phyloP scores from a whole-genome alignment of 2,329 filamentous ascomycete species.

The Aureobasidium sp. region DNA sequence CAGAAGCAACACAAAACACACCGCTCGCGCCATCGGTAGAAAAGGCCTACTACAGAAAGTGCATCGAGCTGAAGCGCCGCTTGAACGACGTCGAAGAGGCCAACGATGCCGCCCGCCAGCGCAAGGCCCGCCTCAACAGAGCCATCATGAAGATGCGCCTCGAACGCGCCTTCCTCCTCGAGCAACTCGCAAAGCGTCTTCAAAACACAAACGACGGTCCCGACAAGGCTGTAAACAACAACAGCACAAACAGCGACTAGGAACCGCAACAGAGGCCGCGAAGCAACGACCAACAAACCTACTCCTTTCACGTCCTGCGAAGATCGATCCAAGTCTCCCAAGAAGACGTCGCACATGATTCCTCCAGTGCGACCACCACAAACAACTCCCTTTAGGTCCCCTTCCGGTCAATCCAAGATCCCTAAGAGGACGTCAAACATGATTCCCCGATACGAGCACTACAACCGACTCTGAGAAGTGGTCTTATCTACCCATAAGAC shows the following conservation, averaged over 20 bases:
- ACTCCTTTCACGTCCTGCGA: neutral
- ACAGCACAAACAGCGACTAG: neutral
- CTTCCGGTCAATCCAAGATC: no score
- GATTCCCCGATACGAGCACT: neutral
- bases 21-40: conserved; percentile 79
- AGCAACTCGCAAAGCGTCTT: conserved; percentile 36
- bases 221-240: neutral
- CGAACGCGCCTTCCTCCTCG: conserved; percentile 57
- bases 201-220: neutral
- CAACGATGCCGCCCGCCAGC: conserved; percentile 73
- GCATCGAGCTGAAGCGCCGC: conserved; percentile 84
- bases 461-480: neutral
- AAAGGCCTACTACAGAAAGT: conserved; percentile 92
- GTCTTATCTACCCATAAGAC: no score
- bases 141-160: conserved; percentile 88
- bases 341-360: neutral
- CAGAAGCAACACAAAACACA: conserved; percentile 21
- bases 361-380: neutral
- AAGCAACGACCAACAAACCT: neutral
- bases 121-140: conserved; percentile 70
- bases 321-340: neutral
- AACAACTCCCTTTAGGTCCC: no score
- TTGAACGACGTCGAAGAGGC: conserved; percentile 86
- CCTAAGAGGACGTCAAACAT: no score
- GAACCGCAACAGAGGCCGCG: neutral